phyloP scores from a whole-genome alignment of 2,329 filamentous ascomycete genomes.

The Penicillium expansum region DNA sequence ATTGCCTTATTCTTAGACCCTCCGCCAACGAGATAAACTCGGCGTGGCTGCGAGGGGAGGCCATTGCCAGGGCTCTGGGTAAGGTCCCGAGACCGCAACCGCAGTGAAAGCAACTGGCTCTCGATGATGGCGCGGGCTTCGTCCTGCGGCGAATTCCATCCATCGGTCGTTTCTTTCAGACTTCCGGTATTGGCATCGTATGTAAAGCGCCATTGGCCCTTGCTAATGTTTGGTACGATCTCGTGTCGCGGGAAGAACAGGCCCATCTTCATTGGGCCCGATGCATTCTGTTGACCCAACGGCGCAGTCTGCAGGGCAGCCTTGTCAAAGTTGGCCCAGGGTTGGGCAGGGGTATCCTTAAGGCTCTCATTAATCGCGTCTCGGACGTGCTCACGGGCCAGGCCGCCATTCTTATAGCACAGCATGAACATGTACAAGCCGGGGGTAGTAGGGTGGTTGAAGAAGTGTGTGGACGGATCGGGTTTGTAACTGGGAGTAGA shows the following conservation, averaged over 20 bases:
- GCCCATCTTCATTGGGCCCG: constrained; percentile 72
- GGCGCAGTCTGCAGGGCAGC: constrained; percentile 66
- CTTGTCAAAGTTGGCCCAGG: constrained; percentile 80
- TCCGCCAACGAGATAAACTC: constrained; percentile 92
- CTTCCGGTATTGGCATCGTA: constrained; percentile 51
- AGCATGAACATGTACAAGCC: constrained; percentile 99
- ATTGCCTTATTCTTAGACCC: constrained; percentile 89
- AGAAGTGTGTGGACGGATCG: constrained; percentile 90
- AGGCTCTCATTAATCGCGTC: constrained; percentile 66
- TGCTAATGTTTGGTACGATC: constrained; percentile 86
- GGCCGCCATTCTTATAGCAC: constrained; percentile 97
- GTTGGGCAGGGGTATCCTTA: constrained; percentile 47
- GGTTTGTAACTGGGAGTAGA: constrained; percentile 88
- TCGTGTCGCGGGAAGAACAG: constrained; percentile 95
- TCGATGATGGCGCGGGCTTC: constrained; percentile 88
- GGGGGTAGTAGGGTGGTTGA: constrained; percentile 90
- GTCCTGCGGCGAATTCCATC: constrained; percentile 58
- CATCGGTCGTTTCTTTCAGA: constrained; percentile 52
- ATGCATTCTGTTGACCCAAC: constrained; percentile 58
- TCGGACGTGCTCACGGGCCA: constrained; percentile 85
- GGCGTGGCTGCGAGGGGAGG: constrained; percentile 77
- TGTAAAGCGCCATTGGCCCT: constrained; percentile 83
- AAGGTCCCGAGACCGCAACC: constrained; percentile 76
- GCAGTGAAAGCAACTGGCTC: constrained; percentile 89
- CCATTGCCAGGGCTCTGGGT: constrained; percentile 56